phyloP scores from a whole-genome alignment of 2,329 filamentous ascomycete genomes.

The Helminthosporium solani region DNA sequence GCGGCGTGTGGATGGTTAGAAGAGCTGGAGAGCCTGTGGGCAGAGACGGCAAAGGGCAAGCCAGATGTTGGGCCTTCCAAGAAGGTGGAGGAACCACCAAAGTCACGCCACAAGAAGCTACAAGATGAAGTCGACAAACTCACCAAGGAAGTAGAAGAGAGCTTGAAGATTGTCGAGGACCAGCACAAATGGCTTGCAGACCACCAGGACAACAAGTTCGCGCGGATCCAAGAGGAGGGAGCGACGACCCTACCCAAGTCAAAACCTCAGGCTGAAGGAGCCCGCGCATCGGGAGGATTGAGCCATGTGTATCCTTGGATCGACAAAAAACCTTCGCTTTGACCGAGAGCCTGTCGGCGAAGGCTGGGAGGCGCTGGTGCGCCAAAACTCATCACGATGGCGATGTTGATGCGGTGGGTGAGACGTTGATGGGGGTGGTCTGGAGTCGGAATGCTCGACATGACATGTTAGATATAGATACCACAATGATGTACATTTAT shows the following conservation, averaged over 20 bases:
- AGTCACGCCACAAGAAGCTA: conserved; percentile 56
- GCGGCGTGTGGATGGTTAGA: conserved; percentile 79
- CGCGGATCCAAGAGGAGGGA: conserved; percentile 12
- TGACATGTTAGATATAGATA: too few relatives aligned
- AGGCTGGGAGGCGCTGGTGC: background rate
- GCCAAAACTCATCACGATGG: background rate
- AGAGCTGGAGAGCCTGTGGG: conserved; percentile 78
- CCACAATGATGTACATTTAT: too few relatives aligned
- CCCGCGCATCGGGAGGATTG: conserved; percentile 14
- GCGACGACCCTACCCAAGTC: conserved; percentile 10
- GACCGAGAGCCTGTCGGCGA: background rate
- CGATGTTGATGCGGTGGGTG: background rate
- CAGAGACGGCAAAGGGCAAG: conserved; percentile 53
- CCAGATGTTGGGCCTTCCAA: conserved; percentile 53
- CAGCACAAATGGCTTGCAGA: conserved; percentile 39
- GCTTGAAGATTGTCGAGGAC: conserved; percentile 40
- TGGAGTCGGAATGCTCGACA: too few relatives aligned
- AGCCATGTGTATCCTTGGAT: conserved; percentile 35
- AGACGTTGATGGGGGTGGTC: background rate
- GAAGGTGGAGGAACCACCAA: conserved; percentile 30
- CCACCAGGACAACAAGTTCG: conserved; percentile 32
- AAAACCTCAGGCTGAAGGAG: conserved; percentile 6
- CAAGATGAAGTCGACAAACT: conserved; percentile 60
- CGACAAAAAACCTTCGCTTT: conserved; percentile 49
- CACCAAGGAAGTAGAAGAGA: conserved; percentile 59